These are phyloP conservation scores for Heliamphora exappendiculata DNA, from an alignment of 148 eudicot genomes.

Conservation along the genomic window DNA sequence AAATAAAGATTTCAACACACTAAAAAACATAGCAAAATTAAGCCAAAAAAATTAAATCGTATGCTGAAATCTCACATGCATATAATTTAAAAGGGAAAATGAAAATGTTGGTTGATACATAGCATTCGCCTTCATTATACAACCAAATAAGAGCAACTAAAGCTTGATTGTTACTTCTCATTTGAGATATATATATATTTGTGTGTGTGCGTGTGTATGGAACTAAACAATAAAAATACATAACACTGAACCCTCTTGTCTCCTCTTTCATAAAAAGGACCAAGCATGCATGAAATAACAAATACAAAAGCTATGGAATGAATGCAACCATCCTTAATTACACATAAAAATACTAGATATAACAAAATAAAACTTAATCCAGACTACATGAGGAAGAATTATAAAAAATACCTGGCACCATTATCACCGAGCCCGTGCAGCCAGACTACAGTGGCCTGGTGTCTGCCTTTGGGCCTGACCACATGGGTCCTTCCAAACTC, in stretches of 20 bases:
- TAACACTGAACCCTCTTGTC: background rate
- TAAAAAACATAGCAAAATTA: too few species aligned
- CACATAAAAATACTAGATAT: background rate
- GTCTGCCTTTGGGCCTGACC: conserved; percentile 87
- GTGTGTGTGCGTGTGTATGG: too few species aligned
- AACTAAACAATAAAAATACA: background rate
- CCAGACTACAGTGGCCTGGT: conserved; percentile 93
- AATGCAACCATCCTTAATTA: background rate
- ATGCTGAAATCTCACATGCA: background rate
- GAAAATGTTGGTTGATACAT: background rate
- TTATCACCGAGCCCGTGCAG: conserved; percentile 95
- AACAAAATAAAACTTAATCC: conserved; percentile 1
- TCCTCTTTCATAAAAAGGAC: background rate
- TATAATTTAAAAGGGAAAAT: background rate
- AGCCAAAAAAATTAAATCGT: too few species aligned
- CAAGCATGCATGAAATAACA: background rate
- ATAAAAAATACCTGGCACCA: conserved; percentile 63
- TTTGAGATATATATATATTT: background rate
- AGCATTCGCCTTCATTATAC: background rate
- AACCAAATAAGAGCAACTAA: background rate
- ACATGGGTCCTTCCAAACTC: conserved; percentile 84
- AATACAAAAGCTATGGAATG: background rate
- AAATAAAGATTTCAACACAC: too few species aligned
- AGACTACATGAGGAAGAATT: background rate
- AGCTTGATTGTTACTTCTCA: background rate